These are phyloP conservation scores for Cyanidioschyzon merolae DNA, from an alignment of 23 red algal genomes.

Conservation along the genomic window DNA sequence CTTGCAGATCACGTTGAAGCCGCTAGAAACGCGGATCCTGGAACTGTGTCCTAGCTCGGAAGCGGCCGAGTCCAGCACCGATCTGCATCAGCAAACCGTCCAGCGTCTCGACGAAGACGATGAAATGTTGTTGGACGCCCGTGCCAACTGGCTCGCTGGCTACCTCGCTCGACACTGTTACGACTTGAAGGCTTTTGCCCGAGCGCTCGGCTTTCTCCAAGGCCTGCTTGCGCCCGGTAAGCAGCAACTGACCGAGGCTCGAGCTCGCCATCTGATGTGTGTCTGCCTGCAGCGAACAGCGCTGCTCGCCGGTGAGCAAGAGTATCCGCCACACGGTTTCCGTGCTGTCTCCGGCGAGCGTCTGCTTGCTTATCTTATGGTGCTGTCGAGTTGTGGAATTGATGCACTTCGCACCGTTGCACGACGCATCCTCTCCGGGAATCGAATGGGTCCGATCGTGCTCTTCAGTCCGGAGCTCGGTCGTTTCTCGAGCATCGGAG, in stretches of 20 bases:
- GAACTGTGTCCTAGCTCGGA: slow-evolving; percentile 14
- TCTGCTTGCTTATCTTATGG: slow-evolving; percentile 67
- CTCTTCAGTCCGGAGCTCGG: slow-evolving; percentile 86
- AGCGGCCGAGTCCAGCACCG: neutral
- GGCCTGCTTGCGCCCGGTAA: neutral
- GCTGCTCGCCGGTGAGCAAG: slow-evolving; percentile 40
- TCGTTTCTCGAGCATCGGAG: slow-evolving; percentile 85
- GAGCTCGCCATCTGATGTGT: slow-evolving; percentile 30
- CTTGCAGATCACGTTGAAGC: slow-evolving; percentile 36
- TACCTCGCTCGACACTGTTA: slow-evolving; percentile 7
- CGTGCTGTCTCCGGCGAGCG: slow-evolving; percentile 64
- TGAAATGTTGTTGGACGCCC: slow-evolving; percentile 46
- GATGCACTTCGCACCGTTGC: slow-evolving; percentile 30
- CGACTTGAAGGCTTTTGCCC: slow-evolving; percentile 35
- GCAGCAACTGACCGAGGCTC: neutral
- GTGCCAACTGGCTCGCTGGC: slow-evolving; percentile 25
- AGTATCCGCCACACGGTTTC: slow-evolving; percentile 72
- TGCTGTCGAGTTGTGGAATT: slow-evolving; percentile 44
- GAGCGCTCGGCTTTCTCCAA: slow-evolving; percentile 31
- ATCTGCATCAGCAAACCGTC: slow-evolving; percentile 31
- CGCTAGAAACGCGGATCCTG: slow-evolving; percentile 49
- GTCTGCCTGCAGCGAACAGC: slow-evolving; percentile 64
- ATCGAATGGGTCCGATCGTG: slow-evolving; percentile 79
- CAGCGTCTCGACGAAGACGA: slow-evolving; percentile 31
- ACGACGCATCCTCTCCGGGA: slow-evolving; percentile 34